Evolutionary conservation across 1,139 yeast species (phyloP).

Genomic region (Pichia sp.): DNA sequence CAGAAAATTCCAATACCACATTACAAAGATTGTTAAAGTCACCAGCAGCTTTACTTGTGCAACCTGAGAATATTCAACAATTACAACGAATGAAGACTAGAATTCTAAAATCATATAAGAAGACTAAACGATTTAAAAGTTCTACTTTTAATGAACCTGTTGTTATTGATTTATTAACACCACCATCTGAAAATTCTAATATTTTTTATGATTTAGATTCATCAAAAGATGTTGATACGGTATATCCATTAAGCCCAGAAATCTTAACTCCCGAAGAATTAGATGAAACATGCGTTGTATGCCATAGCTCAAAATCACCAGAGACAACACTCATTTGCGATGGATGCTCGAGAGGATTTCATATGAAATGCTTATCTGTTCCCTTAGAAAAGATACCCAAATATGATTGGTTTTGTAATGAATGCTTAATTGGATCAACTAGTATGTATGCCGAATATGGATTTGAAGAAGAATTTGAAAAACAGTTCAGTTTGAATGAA

Average conservation of each 20-base stretch:
- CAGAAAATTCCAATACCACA: constrained; percentile 2
- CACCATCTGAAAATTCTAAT: constrained; percentile 3
- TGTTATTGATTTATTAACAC: constrained; percentile 2
- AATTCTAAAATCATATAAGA: neutral
- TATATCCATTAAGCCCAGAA: constrained; percentile 8
- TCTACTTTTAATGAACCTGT: neutral
- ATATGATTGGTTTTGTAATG: constrained; percentile 73
- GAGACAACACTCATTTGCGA: constrained; percentile 56
- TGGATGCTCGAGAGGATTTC: constrained; percentile 66
- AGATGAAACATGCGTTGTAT: constrained; percentile 39
- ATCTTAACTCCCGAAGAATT: constrained; percentile 9
- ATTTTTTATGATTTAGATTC: neutral
- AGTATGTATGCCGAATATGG: constrained; percentile 90
- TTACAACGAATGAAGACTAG: constrained; percentile 11
- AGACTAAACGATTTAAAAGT: neutral
- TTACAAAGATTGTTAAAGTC: constrained; percentile 4
- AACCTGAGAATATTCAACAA: constrained; percentile 10
- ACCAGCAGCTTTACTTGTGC: constrained; percentile 13
- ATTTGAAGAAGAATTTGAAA: constrained; percentile 67
- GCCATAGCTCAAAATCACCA: constrained; percentile 47
- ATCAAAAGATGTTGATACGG: neutral
- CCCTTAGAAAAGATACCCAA: constrained; percentile 45
- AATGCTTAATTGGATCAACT: constrained; percentile 68
- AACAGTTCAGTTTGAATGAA: constrained; percentile 41
- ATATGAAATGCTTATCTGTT: constrained; percentile 55